phyloP scores from a whole-genome alignment of 1,284 basidiomycete genomes.

The Jaminaea rosea region DNA sequence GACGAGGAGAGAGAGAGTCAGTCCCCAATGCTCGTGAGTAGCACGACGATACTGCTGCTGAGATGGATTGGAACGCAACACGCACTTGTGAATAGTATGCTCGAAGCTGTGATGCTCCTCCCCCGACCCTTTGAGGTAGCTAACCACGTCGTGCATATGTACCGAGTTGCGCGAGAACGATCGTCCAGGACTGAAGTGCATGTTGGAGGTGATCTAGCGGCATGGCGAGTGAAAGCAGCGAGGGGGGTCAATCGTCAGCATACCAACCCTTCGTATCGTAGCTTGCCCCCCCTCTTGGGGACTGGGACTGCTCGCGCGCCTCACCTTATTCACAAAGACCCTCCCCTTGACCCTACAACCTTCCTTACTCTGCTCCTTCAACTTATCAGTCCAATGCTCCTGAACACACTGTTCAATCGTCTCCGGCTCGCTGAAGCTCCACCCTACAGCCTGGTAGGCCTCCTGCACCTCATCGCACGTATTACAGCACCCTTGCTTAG shows the following conservation, averaged over 20 bases:
- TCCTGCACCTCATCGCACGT: constrained; percentile 89
- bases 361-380: constrained; percentile 82
- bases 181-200: constrained; percentile 60
- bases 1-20: no score
- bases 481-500: constrained; percentile 78
- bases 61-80: no score
- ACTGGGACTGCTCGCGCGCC: no score
- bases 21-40: no score
- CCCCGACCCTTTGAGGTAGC: constrained; percentile 59
- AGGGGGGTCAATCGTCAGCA: no score
- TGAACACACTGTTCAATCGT: constrained; percentile 83
- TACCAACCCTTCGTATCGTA: no score
- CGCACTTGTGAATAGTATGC: constrained; percentile 74
- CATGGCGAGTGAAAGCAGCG: no score
- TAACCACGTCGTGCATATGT: constrained; percentile 85
- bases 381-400: constrained; percentile 90
- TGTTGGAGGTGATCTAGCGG: constrained; percentile 54
- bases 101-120: constrained; percentile 60
- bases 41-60: no score
- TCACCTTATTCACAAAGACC: constrained; percentile 88
- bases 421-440: constrained; percentile 87
- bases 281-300: no score
- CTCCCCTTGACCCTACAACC: constrained; percentile 88
- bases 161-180: constrained; percentile 81
- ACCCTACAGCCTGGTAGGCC: constrained; percentile 81